Percentiles rank a stretch among this genome's conserved stretches.
phyloP scores from a whole-genome alignment of 108 stramenopile genomes.

The Nitzschia sp. region DNA sequence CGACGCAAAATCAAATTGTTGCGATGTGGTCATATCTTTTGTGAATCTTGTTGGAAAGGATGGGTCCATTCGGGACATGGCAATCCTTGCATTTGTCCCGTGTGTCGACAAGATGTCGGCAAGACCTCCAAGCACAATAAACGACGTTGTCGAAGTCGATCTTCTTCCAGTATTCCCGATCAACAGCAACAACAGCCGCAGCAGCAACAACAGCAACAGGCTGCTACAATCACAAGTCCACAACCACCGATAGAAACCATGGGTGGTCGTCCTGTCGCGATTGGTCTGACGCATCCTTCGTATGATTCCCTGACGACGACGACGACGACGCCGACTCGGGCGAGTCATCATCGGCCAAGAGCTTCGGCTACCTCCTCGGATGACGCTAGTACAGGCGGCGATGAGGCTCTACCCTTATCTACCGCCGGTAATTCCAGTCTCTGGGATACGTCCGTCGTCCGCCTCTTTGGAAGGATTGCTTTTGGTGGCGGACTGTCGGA shows the following conservation, averaged over 20 bases:
- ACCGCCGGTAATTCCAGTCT: neutral
- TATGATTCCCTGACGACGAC: neutral
- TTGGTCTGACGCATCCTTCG: neutral
- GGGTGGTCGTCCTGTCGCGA: neutral
- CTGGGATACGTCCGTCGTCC: neutral
- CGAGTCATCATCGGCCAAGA: no score
- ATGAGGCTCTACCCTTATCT: no score
- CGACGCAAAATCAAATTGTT: slow-evolving; percentile 68
- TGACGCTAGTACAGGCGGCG: no score
- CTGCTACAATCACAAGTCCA: neutral
- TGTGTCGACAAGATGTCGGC: slow-evolving; percentile 82
- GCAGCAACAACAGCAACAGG: neutral
- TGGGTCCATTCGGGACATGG: slow-evolving; percentile 81
- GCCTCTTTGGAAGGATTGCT: neutral
- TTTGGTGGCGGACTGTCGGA: no score
- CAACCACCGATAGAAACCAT: neutral
- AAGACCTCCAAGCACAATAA: slow-evolving; percentile 29
- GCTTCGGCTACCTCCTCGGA: no score
- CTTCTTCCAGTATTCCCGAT: neutral
- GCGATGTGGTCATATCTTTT: slow-evolving; percentile 90
- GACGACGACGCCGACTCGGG: no score
- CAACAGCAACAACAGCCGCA: neutral
- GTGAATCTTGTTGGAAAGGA: slow-evolving; percentile 79
- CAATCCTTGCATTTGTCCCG: slow-evolving; percentile 80
- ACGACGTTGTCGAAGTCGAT: slow-evolving; percentile 40